Evolutionary conservation across 2,329 filamentous ascomycete species (phyloP).

Genomic region (Talaromyces sp.): DNA sequence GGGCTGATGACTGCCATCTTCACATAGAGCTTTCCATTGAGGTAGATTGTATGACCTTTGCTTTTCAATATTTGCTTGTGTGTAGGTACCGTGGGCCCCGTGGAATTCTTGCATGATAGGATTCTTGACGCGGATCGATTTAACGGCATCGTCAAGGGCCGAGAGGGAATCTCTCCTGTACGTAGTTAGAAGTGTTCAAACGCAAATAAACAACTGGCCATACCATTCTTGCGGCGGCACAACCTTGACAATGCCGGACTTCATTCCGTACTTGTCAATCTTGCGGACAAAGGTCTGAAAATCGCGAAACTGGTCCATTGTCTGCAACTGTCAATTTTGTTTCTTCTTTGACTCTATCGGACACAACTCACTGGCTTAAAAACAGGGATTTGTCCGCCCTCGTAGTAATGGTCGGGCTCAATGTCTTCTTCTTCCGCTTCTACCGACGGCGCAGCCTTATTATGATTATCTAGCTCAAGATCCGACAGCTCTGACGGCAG

Average conservation of each 20-base stretch:
- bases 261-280: conserved; percentile 93
- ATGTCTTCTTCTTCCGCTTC: conserved; percentile 60
- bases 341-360: background rate
- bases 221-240: conserved; percentile 93
- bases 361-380: conserved; percentile 69
- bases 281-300: conserved; percentile 89
- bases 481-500: conserved; percentile 37
- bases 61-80: conserved; percentile 94
- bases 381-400: conserved; percentile 73
- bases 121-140: conserved; percentile 88
- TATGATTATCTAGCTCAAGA: conserved; percentile 31
- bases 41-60: conserved; percentile 93
- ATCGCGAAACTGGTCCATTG: conserved; percentile 89
- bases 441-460: conserved; percentile 17
- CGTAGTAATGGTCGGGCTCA: conserved; percentile 82
- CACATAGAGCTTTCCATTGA: conserved; percentile 89
- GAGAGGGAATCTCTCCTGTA: conserved; percentile 64
- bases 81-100: conserved; percentile 89
- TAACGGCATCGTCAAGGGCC: conserved; percentile 75
- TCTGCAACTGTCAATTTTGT: conserved; percentile 36
- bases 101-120: conserved; percentile 98
- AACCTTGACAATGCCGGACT: conserved; percentile 93
- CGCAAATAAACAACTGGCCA: conserved; percentile 21
- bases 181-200: background rate
- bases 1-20: conserved; percentile 92